These are phyloP conservation scores for Ustilago shanxiensis DNA, from an alignment of 1,284 basidiomycete genomes.

Conservation along the genomic window DNA sequence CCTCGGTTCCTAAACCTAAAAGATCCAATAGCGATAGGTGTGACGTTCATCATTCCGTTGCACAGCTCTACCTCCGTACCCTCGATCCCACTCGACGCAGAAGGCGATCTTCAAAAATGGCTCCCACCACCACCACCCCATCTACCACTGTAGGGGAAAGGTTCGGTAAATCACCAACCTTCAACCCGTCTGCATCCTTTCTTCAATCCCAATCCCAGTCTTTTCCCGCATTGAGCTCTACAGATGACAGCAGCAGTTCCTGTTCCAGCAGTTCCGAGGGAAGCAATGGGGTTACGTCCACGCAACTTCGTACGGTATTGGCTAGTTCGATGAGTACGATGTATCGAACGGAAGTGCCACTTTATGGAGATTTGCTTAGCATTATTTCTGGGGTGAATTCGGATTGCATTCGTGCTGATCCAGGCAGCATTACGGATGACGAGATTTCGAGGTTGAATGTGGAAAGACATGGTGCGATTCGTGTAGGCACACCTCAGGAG, in stretches of 20 bases:
- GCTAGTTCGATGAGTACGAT: conserved; percentile 70
- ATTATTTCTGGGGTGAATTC: conserved; percentile 71
- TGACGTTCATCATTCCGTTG: conserved; percentile 41
- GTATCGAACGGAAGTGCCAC: conserved; percentile 71
- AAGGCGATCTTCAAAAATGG: not conserved
- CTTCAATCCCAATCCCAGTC: conserved; percentile 17
- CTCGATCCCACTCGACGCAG: not conserved
- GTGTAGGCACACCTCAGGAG: conserved; percentile 71
- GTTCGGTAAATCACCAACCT: not conserved
- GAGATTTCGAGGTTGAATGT: conserved; percentile 66
- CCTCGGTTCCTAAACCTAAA: not conserved
- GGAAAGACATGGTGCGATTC: conserved; percentile 72
- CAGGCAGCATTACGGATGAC: conserved; percentile 47
- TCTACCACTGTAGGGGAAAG: not conserved
- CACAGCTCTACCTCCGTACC: conserved; percentile 34
- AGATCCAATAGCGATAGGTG: conserved; percentile 21
- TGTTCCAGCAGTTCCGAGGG: not conserved
- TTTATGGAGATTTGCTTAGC: conserved; percentile 71
- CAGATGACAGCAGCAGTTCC: conserved; percentile 18
- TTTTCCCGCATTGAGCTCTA: conserved; percentile 20
- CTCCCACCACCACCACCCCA: not conserved
- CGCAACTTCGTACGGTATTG: conserved; percentile 68
- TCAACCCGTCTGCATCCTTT: conserved; percentile 10
- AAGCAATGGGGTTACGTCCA: conserved; percentile 15
- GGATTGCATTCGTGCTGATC: conserved; percentile 31